Evolutionary conservation across 2,329 filamentous ascomycete species (phyloP), one percentile per base, ranked within the genome.

Genomic region (Trichoderma koningiopsis): DNA sequence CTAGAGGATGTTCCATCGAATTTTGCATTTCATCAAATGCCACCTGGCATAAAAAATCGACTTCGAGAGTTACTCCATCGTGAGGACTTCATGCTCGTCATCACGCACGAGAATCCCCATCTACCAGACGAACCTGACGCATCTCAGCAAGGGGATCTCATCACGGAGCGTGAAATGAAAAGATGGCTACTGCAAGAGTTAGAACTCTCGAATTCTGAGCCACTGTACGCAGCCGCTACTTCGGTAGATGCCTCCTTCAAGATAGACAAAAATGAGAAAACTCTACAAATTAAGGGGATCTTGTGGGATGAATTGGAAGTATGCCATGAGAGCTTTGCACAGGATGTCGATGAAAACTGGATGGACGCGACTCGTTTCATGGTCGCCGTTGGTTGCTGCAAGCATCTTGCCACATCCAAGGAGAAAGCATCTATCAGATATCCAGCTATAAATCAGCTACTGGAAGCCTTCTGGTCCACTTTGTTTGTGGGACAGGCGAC

Each of bases 391-490:
- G 61, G 61, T 19, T 56, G 61, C 19, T 64, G 61, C 35, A 64
- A 64, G 35, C 33, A 56, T n/a, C 49, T 64, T 3, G 61, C 61
- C 24, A n/a, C 43, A 24, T 56, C 61, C 19, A 64, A 31, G 19
- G 31, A 31, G n/a, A 19, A 29, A 8, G 33, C 33, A 56, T 6
- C 49, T 31, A 7, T 29, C 24, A 64, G 11, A 27, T 43, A 64
- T n/a, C 35, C 33, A 1, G 22, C 10, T 43, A 4, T 8, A 5
- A 24, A 29, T 19, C 27, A 64, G 24, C 52, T 64, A 22, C 7
- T 64, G 24, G 49, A 64, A 43, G 61, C 61, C 8, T 64, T 64
- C 5, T 64, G 49, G 61, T 64, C 61, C 8, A 56, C 61, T 7
- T 24, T 64, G 4, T 31, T 31, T 31, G 61, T 64, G 10, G 61